Percentiles rank a stretch among this genome's conserved stretches.
Conservation (phyloP, 345 rosid genomes). For the Kernera saxatilis region DNA sequence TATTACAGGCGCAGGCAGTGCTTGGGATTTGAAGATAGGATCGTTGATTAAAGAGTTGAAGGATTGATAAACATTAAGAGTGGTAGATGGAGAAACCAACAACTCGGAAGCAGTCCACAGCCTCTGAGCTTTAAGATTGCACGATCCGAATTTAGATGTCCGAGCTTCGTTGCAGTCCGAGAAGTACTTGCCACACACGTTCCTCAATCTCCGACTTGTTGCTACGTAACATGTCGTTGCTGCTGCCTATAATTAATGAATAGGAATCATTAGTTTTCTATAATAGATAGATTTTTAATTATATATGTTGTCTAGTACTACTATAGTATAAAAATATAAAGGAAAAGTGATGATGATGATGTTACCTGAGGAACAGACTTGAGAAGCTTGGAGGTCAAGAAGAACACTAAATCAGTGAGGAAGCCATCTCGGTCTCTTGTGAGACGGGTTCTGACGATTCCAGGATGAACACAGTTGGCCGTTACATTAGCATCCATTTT, state of each 20-base stretch:
- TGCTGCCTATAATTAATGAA: conserved; percentile 52
- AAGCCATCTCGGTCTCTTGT: conserved; percentile 89
- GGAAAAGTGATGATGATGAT: no score
- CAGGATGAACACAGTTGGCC: conserved; percentile 89
- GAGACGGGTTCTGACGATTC: conserved; percentile 83
- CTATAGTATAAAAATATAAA: no score
- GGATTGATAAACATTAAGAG: neutral
- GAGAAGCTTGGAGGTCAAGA: conserved; percentile 74
- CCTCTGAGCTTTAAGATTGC: conserved; percentile 51
- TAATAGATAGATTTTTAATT: no score
- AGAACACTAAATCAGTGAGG: conserved; percentile 66
- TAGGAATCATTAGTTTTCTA: no score
- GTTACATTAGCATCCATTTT: conserved; percentile 75
- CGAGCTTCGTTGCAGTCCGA: conserved; percentile 82
- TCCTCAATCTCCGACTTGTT: conserved; percentile 46
- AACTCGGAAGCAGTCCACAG: conserved; percentile 78
- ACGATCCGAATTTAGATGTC: conserved; percentile 59
- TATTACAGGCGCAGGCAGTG: neutral
- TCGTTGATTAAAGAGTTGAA: neutral
- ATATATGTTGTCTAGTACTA: neutral
- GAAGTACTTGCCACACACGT: conserved; percentile 67
- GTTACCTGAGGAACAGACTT: conserved; percentile 96
- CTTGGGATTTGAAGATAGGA: neutral
- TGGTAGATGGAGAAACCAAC: conserved; percentile 51
- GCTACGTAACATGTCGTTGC: conserved; percentile 93